A percentile compares a stretch with the other conserved stretches of the same genome.
Evolutionary conservation across 2,329 filamentous ascomycete genomes (phyloP).

Genomic region (Fusarium hostae): DNA sequence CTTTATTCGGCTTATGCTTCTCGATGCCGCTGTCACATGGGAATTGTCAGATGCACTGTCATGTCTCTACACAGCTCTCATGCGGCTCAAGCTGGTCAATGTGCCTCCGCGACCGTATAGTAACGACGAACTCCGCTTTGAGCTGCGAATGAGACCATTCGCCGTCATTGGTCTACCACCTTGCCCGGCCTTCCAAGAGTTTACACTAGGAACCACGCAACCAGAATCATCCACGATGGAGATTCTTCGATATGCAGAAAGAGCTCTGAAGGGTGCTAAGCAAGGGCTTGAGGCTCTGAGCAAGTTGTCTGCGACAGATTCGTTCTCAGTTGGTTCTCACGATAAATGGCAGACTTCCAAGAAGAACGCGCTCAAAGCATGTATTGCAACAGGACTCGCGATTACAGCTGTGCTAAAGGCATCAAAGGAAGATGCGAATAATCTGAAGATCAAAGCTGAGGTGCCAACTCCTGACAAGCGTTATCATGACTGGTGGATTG

Average conservation of each 20-base stretch:
- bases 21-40: constrained; percentile 73
- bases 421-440: constrained; percentile 51
- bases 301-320: constrained; percentile 61
- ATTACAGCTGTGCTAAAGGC: constrained; percentile 70
- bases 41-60: constrained; percentile 65
- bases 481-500: constrained; percentile 74
- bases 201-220: constrained; percentile 57
- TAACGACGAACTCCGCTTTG: constrained; percentile 75
- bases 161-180: constrained; percentile 73
- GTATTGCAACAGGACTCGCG: constrained; percentile 75
- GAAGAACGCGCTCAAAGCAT: constrained; percentile 73
- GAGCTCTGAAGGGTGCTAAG: constrained; percentile 59
- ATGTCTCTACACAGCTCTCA: constrained; percentile 73
- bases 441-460: constrained; percentile 59
- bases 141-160: constrained; percentile 89
- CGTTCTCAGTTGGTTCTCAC: constrained; percentile 67
- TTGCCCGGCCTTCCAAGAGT: constrained; percentile 72
- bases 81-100: constrained; percentile 66
- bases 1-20: constrained; percentile 68
- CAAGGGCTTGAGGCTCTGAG: constrained; percentile 67
- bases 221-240: constrained; percentile 51
- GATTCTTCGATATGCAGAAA: constrained; percentile 59
- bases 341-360: constrained; percentile 70
- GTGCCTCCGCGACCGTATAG: constrained; percentile 71
- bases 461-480: constrained; percentile 63